Base-by-base conservation (phyloP, 441 rosid genomes). In the Viola pubescens region DNA sequence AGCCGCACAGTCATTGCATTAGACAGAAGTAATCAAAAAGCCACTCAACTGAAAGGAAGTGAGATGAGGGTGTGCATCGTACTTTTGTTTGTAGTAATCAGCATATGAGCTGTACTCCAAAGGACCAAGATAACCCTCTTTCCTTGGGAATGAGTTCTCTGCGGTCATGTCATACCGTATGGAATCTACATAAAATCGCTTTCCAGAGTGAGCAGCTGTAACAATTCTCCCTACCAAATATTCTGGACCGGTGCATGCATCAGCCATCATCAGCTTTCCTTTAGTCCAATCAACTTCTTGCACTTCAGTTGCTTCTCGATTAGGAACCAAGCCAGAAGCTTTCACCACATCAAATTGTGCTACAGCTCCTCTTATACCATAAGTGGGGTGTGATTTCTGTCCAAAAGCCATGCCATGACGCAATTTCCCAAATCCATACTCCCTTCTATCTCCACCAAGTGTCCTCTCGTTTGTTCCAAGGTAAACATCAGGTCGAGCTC, bases 91-190 rank as follows among this genome's bases (percentile, higher is more conserved):
- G 76, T 91, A 91, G 69, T 94, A 94, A 74, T 94, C 97, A 37
- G 91, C 94, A 62, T 88, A 94, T 46, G 99, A 82, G 77, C 90
- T 91, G 72, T 94, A 94, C 78, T 91, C 97, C 59, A 94, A 71
- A 53, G 99, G 99, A 71, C 99, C 99, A 62, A 94, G 94, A 83
- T 88, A 91, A 60, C 99, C 99, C 81, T 87, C 98, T 84, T 91
- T 94, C 81, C 98, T 85, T 1, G 99, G 99, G 66, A 94, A 94
- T 48, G 99, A 84, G 69, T 83, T 83, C 80, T 91, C 96, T 6
- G 96, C 96, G 70, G 87, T 89, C 99, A 89, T 91, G 26, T 91
- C 96, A 68, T 79, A 82, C 48, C 89, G 77, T 48, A 94, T 72
- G 50, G 99, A 86, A 77, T 91, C 99, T 44, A 89, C 98, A 65